Evolutionary conservation across 495 filamentous ascomycete species (phyloP).

Genomic region (Wilcoxina mikolae): DNA sequence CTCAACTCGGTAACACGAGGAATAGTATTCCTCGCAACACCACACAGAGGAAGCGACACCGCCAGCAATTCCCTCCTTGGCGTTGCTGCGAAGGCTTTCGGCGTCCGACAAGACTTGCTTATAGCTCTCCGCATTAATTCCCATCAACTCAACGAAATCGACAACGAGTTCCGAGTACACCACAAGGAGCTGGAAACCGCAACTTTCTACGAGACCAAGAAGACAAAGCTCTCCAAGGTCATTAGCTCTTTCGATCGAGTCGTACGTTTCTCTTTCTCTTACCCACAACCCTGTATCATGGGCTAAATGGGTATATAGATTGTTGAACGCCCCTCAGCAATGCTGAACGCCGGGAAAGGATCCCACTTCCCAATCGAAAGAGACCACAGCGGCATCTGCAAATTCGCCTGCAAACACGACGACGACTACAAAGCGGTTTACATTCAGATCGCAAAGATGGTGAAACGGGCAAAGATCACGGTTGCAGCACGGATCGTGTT

Average conservation of each 20-base stretch:
- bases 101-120: slow-evolving; percentile 11
- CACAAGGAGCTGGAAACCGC: slow-evolving; percentile 7
- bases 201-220: slow-evolving; percentile 16
- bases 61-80: slow-evolving; percentile 6
- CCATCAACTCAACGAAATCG: slow-evolving; percentile 8
- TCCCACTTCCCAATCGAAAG: slow-evolving; percentile 2
- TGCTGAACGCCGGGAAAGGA: slow-evolving; percentile 5
- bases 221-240: slow-evolving; percentile 6
- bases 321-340: slow-evolving; percentile 18
- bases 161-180: slow-evolving; percentile 10
- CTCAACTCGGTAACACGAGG: slow-evolving; percentile 6
- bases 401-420: slow-evolving; percentile 1
- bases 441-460: slow-evolving; percentile 4
- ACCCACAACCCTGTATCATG: not conserved
- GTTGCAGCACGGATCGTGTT: not conserved
- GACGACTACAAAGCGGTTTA: slow-evolving; percentile 9
- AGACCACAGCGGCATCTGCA: slow-evolving; percentile 8
- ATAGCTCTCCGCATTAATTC: slow-evolving; percentile 8
- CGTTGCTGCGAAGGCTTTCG: slow-evolving; percentile 7
- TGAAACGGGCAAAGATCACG: not conserved
- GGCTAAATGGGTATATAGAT: slow-evolving; percentile 7
- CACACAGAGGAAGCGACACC: slow-evolving; percentile 13
- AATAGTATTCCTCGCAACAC: slow-evolving; percentile 16
- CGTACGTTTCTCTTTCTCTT: not conserved
- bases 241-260: slow-evolving; percentile 3